phyloP scores from a whole-genome alignment of 2,329 filamentous ascomycete species.

The Fusarium ambrosium region DNA sequence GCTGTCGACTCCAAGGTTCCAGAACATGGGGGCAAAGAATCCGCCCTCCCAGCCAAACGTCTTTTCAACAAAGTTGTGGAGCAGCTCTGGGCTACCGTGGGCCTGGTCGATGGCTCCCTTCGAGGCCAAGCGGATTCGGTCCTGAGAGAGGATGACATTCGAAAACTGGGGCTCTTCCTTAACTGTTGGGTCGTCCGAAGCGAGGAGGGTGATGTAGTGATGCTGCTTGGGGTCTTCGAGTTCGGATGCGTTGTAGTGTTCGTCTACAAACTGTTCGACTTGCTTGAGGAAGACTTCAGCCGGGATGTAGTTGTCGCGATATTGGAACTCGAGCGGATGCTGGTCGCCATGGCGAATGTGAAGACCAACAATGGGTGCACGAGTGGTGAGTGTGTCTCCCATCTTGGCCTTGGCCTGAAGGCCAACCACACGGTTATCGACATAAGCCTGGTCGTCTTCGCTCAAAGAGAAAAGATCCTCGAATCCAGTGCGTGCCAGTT shows the following conservation, averaged over 20 bases:
- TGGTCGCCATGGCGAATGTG: conserved; percentile 86
- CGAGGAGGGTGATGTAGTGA: conserved; percentile 71
- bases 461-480: conserved; percentile 80
- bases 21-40: conserved; percentile 86
- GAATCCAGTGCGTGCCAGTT: conserved; percentile 77
- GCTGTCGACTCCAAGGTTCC: conserved; percentile 74
- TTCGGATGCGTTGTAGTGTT: conserved; percentile 59
- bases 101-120: conserved; percentile 64
- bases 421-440: conserved; percentile 68
- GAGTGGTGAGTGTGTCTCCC: conserved; percentile 55
- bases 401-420: conserved; percentile 64
- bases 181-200: conserved; percentile 85
- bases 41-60: conserved; percentile 90
- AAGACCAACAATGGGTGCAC: conserved; percentile 69
- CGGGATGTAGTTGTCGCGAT: conserved; percentile 83
- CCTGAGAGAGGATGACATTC: conserved; percentile 74
- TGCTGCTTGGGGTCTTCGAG: conserved; percentile 54
- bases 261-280: conserved; percentile 68
- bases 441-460: conserved; percentile 74
- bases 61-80: conserved; percentile 79
- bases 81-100: conserved; percentile 61
- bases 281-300: conserved; percentile 74
- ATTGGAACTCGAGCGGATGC: conserved; percentile 83
- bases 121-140: conserved; percentile 80
- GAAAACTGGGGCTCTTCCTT: conserved; percentile 75